Evolutionary conservation across 2,329 filamentous ascomycete genomes (phyloP).

Genomic region (Macrophomina tecta): DNA sequence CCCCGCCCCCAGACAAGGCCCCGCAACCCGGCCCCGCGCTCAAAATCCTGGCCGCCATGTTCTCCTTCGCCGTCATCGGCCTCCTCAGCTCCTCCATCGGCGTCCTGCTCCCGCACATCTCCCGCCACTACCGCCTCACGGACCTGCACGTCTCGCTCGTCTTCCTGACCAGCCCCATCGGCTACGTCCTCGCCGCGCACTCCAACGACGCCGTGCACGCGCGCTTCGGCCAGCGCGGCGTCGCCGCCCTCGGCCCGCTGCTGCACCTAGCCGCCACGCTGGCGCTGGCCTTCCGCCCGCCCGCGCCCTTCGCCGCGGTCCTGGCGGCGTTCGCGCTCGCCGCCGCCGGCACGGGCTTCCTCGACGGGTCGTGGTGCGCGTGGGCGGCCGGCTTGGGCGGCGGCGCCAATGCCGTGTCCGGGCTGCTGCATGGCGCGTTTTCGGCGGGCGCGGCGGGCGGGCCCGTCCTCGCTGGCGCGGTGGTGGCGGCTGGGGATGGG

Average conservation of each 20-base stretch:
- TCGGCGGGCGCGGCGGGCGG: slow-evolving; percentile 48
- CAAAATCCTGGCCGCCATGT: slow-evolving; percentile 61
- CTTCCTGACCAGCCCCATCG: slow-evolving; percentile 51
- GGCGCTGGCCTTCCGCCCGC: slow-evolving; percentile 37
- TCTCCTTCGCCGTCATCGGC: slow-evolving; percentile 64
- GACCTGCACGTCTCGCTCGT: slow-evolving; percentile 53
- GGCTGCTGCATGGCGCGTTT: slow-evolving; percentile 50
- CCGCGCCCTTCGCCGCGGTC: slow-evolving; percentile 38
- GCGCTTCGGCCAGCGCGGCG: slow-evolving; percentile 50
- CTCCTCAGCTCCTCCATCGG: slow-evolving; percentile 39
- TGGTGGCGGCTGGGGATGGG: slow-evolving; percentile 35
- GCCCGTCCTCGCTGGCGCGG: slow-evolving; percentile 43
- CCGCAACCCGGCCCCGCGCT: slow-evolving; percentile 26
- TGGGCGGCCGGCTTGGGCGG: slow-evolving; percentile 50
- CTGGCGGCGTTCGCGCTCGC: slow-evolving; percentile 41
- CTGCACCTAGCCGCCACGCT: slow-evolving; percentile 44
- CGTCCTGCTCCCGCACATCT: slow-evolving; percentile 46
- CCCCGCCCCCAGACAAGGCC: background rate
- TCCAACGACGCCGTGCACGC: slow-evolving; percentile 49
- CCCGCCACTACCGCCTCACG: slow-evolving; percentile 48
- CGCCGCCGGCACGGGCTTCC: slow-evolving; percentile 48
- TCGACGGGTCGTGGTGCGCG: slow-evolving; percentile 54
- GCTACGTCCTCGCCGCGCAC: slow-evolving; percentile 53
- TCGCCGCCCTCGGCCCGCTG: slow-evolving; percentile 49
- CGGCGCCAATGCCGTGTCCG: slow-evolving; percentile 49